Percentiles rank a stretch among this genome's conserved stretches.
Evolutionary conservation across 2,329 filamentous ascomycete genomes (phyloP).

Genomic region (Knufia fluminis): DNA sequence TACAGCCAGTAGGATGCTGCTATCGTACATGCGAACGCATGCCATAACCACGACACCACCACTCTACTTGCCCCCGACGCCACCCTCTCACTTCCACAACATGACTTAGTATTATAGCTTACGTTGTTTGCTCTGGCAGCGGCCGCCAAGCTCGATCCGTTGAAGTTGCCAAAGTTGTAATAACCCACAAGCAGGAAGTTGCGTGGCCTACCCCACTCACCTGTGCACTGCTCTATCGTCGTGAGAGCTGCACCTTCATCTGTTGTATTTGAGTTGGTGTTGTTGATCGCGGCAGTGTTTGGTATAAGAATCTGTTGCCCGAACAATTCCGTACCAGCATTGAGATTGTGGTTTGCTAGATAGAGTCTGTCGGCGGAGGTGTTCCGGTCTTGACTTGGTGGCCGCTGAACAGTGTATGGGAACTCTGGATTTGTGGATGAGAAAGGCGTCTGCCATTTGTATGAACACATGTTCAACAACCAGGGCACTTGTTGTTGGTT

Average conservation of each 20-base stretch:
- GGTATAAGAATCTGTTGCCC: too few relatives aligned
- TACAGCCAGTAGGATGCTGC: too few relatives aligned
- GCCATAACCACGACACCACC: too few relatives aligned
- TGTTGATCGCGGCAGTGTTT: too few relatives aligned
- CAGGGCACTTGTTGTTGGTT: constrained; percentile 72
- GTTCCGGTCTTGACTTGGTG: constrained; percentile 43
- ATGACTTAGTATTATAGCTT: background rate
- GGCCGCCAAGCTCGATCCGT: constrained; percentile 66
- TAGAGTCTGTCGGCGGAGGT: constrained; percentile 54
- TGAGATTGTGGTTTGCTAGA: constrained; percentile 83
- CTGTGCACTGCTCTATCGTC: constrained; percentile 49
- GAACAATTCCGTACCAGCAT: constrained; percentile 54
- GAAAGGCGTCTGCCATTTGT: constrained; percentile 86
- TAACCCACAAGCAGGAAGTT: constrained; percentile 77
- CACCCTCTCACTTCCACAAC: too few relatives aligned
- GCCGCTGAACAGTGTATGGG: constrained; percentile 68
- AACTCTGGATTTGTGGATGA: constrained; percentile 59
- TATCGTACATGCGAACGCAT: too few relatives aligned
- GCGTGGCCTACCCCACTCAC: constrained; percentile 59
- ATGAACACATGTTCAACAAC: constrained; percentile 74
- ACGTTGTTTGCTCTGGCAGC: constrained; percentile 55
- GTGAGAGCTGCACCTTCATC: too few relatives aligned
- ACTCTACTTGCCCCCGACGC: too few relatives aligned
- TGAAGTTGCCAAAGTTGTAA: constrained; percentile 60
- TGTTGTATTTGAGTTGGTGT: too few relatives aligned